Conservation (phyloP, 2,329 filamentous ascomycete genomes). For the Neonectria ditissima region DNA sequence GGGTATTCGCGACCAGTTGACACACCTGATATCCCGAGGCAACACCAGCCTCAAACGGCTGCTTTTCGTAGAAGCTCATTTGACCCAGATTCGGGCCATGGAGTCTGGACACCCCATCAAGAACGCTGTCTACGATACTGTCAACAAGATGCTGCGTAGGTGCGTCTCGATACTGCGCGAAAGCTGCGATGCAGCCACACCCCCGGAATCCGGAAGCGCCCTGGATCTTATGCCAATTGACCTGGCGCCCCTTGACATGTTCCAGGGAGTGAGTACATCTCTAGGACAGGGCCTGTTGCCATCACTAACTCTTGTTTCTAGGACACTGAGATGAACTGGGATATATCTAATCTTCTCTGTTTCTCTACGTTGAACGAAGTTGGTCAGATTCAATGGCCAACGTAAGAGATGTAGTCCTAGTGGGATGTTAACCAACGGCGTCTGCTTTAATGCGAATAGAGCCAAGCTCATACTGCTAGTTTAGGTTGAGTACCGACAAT, state of each 20-base stretch:
- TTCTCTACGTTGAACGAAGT: constrained; percentile 29
- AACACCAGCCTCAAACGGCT: constrained; percentile 43
- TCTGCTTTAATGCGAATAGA: not conserved
- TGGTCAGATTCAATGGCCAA: constrained; percentile 33
- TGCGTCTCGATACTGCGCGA: constrained; percentile 36
- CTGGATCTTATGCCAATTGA: constrained; percentile 33
- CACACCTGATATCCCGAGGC: constrained; percentile 34
- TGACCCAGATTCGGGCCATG: constrained; percentile 41
- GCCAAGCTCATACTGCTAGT: no score
- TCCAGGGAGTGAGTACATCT: constrained; percentile 33
- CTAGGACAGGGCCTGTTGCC: no score
- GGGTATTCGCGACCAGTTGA: constrained; percentile 33
- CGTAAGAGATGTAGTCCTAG: not conserved
- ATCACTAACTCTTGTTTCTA: constrained; percentile 26
- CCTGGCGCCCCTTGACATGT: constrained; percentile 33
- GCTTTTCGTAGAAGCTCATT: constrained; percentile 39
- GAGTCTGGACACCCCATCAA: constrained; percentile 38
- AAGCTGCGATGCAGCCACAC: constrained; percentile 29
- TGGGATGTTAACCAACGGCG: not conserved
- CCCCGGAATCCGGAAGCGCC: constrained; percentile 31
- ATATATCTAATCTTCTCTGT: constrained; percentile 42
- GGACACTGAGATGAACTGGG: constrained; percentile 43
- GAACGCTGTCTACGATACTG: constrained; percentile 37
- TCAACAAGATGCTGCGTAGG: constrained; percentile 35
- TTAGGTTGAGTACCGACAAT: not conserved